Conservation (phyloP, 2,329 filamentous ascomycete species). For the Lecanicillium sp. region DNA sequence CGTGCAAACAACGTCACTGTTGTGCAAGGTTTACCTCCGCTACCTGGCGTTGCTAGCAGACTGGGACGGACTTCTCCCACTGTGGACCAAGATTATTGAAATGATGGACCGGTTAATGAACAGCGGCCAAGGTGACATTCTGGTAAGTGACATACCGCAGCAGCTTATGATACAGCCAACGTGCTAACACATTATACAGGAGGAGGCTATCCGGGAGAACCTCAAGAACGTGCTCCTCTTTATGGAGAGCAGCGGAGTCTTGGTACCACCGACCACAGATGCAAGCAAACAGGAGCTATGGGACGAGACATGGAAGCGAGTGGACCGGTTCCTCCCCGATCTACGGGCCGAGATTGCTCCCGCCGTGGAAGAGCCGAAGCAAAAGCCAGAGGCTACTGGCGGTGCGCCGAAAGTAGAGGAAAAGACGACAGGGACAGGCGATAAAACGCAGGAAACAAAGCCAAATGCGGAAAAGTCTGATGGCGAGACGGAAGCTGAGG, state of each 20-base stretch:
- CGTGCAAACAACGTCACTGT: slow-evolving; percentile 80
- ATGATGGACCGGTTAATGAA: slow-evolving; percentile 97
- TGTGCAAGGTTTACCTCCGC: slow-evolving; percentile 94
- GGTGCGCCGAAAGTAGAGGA: neutral
- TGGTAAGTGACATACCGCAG: slow-evolving; percentile 50
- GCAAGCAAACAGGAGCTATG: slow-evolving; percentile 50
- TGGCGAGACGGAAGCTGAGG: neutral
- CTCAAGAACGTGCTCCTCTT: slow-evolving; percentile 94
- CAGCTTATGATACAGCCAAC: neutral
- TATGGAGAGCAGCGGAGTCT: slow-evolving; percentile 83
- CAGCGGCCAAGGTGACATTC: slow-evolving; percentile 81
- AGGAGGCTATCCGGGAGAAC: slow-evolving; percentile 91
- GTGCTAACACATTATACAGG: slow-evolving; percentile 43
- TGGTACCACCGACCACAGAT: slow-evolving; percentile 63
- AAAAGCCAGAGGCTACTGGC: neutral
- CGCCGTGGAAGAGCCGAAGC: slow-evolving; percentile 6
- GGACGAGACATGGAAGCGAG: slow-evolving; percentile 59
- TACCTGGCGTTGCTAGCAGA: slow-evolving; percentile 80
- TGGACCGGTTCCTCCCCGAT: slow-evolving; percentile 59
- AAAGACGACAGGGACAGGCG: neutral
- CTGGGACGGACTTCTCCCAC: slow-evolving; percentile 81
- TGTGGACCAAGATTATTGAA: slow-evolving; percentile 88
- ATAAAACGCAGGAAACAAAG: neutral
- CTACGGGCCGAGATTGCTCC: slow-evolving; percentile 30
- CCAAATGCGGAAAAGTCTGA: neutral